Evolutionary conservation across 1,284 basidiomycete species (phyloP).

Genomic region (Naganishia sp.): DNA sequence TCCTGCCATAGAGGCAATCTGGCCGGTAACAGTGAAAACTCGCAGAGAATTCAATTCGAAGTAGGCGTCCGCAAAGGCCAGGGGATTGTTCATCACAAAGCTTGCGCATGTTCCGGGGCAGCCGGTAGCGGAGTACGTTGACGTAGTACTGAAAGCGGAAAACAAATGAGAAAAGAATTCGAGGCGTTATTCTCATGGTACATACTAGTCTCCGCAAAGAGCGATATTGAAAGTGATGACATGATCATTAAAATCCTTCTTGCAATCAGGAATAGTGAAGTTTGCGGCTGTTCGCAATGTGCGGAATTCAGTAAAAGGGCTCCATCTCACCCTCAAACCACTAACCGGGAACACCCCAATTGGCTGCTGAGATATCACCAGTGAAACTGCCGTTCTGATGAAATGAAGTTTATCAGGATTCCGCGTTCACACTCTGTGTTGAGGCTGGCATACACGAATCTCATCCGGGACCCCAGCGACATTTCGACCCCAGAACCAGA

Average conservation of each 20-base stretch:
- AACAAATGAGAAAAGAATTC: background rate
- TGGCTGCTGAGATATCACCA: slow-evolving; percentile 17
- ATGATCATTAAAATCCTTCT: slow-evolving; percentile 45
- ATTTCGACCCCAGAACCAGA: slow-evolving; percentile 48
- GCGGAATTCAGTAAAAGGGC: background rate
- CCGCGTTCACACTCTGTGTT: no score
- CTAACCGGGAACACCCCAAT: slow-evolving; percentile 24
- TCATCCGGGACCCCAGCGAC: slow-evolving; percentile 44
- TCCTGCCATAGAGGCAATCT: slow-evolving; percentile 19
- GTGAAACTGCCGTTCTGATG: slow-evolving; percentile 23
- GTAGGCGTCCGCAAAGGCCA: slow-evolving; percentile 62
- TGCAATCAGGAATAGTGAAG: slow-evolving; percentile 44
- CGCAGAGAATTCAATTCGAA: slow-evolving; percentile 65
- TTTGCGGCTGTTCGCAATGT: slow-evolving; percentile 37
- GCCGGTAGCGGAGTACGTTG: slow-evolving; percentile 43
- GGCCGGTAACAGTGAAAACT: slow-evolving; percentile 56
- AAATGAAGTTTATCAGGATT: background rate
- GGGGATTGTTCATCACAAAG: slow-evolving; percentile 61
- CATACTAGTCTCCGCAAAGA: slow-evolving; percentile 51
- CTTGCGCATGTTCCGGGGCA: slow-evolving; percentile 43
- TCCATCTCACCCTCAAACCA: background rate
- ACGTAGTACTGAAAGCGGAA: slow-evolving; percentile 34
- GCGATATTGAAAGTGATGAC: slow-evolving; percentile 52
- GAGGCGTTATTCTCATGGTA: background rate
- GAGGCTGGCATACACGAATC: slow-evolving; percentile 41